These are phyloP conservation scores for Paratinospora sagittata DNA, from an alignment of 164 flowering plant species.

Conservation along the genomic window DNA sequence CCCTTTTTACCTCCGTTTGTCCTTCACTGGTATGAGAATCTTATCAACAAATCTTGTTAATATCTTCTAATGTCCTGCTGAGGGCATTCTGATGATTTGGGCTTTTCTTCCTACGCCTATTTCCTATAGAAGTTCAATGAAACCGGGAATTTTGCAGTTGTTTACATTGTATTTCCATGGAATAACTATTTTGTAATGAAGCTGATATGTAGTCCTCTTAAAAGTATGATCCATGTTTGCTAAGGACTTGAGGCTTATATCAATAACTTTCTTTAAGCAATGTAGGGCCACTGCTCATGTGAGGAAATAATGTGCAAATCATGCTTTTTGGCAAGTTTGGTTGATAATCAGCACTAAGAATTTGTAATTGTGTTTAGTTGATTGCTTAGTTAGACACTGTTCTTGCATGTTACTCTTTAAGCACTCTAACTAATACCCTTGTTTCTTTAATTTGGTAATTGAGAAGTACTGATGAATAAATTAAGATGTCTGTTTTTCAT, in stretches of 20 bases:
- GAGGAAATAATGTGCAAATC: background rate
- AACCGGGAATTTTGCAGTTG: background rate
- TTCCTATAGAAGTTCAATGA: background rate
- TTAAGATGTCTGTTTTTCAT: background rate
- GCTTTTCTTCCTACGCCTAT: background rate
- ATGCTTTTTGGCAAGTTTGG: background rate
- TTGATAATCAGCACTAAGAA: background rate
- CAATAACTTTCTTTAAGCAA: background rate
- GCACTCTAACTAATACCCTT: background rate
- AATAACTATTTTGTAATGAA: background rate
- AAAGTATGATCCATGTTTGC: background rate
- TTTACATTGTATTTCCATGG: background rate
- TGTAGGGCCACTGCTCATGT: background rate
- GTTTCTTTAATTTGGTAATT: background rate
- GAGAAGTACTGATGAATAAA: background rate
- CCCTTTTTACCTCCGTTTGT: conserved; percentile 90
- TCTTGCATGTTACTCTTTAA: background rate
- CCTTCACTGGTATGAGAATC: conserved; percentile 75
- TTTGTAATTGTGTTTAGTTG: background rate
- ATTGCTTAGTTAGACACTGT: background rate
- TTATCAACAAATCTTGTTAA: background rate
- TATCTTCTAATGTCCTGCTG: background rate
- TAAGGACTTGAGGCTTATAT: background rate
- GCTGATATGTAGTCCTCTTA: background rate
- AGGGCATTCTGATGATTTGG: background rate